A percentile compares a stretch with the other conserved stretches of the same genome.
Conservation (phyloP, 2,329 filamentous ascomycete genomes). For the Colletotrichum tamarilloi region DNA sequence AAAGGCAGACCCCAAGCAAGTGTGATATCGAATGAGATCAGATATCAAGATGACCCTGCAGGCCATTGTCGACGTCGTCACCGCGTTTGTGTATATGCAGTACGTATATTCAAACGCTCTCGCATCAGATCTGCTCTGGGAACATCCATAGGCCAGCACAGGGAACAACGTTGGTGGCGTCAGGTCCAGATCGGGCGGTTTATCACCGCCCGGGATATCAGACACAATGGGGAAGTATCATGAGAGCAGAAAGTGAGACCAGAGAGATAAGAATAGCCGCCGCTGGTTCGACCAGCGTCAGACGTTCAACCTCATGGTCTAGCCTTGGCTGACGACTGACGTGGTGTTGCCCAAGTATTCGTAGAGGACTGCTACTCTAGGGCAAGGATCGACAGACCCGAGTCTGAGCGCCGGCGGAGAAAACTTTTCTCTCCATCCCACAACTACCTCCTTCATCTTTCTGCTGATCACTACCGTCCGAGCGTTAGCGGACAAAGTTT, state of each 20-base stretch:
- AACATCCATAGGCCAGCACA: background rate
- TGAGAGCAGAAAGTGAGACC: background rate
- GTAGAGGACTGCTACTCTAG: background rate
- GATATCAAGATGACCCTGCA: conserved; percentile 12
- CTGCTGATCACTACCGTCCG: conserved; percentile 24
- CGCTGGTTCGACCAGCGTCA: background rate
- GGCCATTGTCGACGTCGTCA: background rate
- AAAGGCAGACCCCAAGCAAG: background rate
- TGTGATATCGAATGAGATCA: background rate
- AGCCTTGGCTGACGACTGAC: background rate
- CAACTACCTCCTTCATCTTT: background rate
- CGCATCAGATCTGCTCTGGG: background rate
- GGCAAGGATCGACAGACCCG: conserved; percentile 5
- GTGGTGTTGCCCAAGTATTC: background rate
- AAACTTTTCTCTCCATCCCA: background rate
- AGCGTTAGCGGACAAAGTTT: conserved; percentile 14
- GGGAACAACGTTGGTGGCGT: background rate
- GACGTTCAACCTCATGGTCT: background rate
- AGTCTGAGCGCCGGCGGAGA: conserved; percentile 17
- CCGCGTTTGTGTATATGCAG: background rate
- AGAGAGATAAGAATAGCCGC: background rate
- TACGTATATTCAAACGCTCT: background rate
- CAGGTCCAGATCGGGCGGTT: background rate
- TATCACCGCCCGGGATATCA: background rate
- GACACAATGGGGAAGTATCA: background rate